Evolutionary conservation across 2,329 filamentous ascomycete species (phyloP), one percentile per base, ranked within the genome.

Genomic region (Pseudonectria foliicola): DNA sequence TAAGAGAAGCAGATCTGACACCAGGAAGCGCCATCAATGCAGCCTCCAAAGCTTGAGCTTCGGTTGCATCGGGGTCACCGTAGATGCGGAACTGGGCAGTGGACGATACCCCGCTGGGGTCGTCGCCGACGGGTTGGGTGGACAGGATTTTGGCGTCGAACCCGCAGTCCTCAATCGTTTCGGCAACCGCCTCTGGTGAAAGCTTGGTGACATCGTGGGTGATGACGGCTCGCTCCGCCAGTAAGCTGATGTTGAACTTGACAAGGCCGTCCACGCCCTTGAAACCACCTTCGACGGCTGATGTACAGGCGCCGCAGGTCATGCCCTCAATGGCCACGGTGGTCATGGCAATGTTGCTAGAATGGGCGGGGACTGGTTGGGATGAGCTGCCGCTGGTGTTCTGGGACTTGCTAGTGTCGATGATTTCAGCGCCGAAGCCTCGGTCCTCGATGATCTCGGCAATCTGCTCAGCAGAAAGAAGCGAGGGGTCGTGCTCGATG

Each of bases 251-350:
- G 55, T 95, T 95, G 68, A 96, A 95, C 46, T 88, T 85, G 37
- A 87, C 56, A 12, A 96, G 61, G 14, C 92, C 92, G 8, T 84
- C 77, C 2, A 90, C 62, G 43, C 74, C 76, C 46, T 78, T 76
- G 62, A 98, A 92, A 4, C 84, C 87, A 33, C 77, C 73, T 53
- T 95, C 85, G 2, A 96, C 80, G 6, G 90, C 88, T 2, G 90
- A 90, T 1, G 92, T 96, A 61, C 92, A 98, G 27, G 92, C 87
- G 14, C 90, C 90, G 56, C 92, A 96, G 2, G 92, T 98, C 92
- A 98, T 98, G 33, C 92, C 92, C 48, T 92, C 86, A 35, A 98
- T 85, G 4, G 85, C 80, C 13, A 98, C 73, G 0, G 89, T 96
- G 0, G 89, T 95, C 1, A 78, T 85, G 37, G 81, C 70, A 4